Base-by-base conservation (phyloP, 139 green algal genomes). In the Ulvella scutata region DNA sequence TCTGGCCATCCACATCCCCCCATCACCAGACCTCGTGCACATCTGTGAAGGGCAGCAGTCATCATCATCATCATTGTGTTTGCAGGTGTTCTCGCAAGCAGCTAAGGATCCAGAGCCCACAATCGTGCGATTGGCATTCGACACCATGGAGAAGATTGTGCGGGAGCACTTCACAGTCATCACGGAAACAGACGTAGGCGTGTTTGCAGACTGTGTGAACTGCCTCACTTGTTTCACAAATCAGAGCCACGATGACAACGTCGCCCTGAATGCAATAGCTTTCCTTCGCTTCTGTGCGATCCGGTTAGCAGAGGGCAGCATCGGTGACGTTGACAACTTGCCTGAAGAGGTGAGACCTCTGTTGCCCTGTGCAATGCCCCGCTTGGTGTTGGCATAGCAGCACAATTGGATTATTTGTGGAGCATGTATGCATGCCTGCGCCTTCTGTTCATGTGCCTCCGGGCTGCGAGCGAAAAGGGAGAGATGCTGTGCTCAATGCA, bases 201-300 rank as follows among this genome's bases (percentile, higher is more conserved):
- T 94, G 9, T 99, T 99, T 87, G 97, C 93, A 0, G 95, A 99
- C 84, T 97, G 90, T 77, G 95, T 99, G 72, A 99, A 99, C 85
- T 99, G 95, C 87, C 89, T 99, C 33, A 96, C 98, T 67, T 94
- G 92, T 34, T 99, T 98, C 88, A 97, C 94, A 82, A 98, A 98
- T 90, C 96, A 94, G 78, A 91, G 88, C 4, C 92, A 97, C 87
- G 92, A 84, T 33, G 81, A 94, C 73, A 91, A 97, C 72, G 94
- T 99, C 29, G 87, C 89, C 20, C 87, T 99, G 36, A 98, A 98
- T 73, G 88, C 91, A 29, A 97, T 98, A 34, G 93, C 94, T 17
- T 98, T 98, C 85, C 86, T 99, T 75, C 84, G 94, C 76, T 85
- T 96, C 82, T 99, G 95, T 75, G 95, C 95, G 31, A 85, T 96